phyloP scores from a whole-genome alignment of 2,329 filamentous ascomycete species.

The Zasmidium angulare region DNA sequence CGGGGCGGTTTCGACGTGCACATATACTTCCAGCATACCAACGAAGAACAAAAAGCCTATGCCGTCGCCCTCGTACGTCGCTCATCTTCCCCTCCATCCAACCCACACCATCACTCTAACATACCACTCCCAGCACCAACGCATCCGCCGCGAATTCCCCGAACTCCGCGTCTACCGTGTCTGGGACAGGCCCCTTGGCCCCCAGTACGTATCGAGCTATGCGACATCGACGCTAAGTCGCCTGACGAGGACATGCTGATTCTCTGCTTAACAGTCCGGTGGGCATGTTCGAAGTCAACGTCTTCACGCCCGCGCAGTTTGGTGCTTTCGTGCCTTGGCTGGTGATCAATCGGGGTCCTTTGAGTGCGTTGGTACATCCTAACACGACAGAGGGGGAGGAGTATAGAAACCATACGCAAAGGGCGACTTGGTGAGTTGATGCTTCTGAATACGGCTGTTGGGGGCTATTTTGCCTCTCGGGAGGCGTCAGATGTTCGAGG shows the following conservation, averaged over 20 bases:
- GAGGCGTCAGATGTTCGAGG: too few species aligned
- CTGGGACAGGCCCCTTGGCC: constrained; percentile 75
- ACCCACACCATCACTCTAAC: too few species aligned
- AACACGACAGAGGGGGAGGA: constrained; percentile 74
- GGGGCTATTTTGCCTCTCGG: background rate
- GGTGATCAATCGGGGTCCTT: constrained; percentile 73
- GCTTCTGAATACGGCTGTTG: background rate
- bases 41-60: constrained; percentile 62
- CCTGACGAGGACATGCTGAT: too few species aligned
- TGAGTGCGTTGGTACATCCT: constrained; percentile 78
- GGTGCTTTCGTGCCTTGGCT: constrained; percentile 87
- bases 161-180: constrained; percentile 79
- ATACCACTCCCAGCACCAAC: constrained; percentile 54
- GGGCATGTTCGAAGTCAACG: constrained; percentile 89
- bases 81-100: too few species aligned
- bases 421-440: constrained; percentile 61
- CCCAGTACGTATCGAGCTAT: too few species aligned
- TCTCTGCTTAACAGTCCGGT: too few species aligned
- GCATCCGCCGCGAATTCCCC: constrained; percentile 79
- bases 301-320: constrained; percentile 82
- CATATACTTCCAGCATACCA: constrained; percentile 73
- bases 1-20: constrained; percentile 82
- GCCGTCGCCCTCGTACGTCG: constrained; percentile 64
- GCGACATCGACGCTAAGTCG: too few species aligned
- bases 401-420: constrained; percentile 63